Evolutionary conservation across 2,329 filamentous ascomycete genomes (phyloP), one percentile per base, ranked within the genome.

Genomic region (Hirsutella thompsonii): DNA sequence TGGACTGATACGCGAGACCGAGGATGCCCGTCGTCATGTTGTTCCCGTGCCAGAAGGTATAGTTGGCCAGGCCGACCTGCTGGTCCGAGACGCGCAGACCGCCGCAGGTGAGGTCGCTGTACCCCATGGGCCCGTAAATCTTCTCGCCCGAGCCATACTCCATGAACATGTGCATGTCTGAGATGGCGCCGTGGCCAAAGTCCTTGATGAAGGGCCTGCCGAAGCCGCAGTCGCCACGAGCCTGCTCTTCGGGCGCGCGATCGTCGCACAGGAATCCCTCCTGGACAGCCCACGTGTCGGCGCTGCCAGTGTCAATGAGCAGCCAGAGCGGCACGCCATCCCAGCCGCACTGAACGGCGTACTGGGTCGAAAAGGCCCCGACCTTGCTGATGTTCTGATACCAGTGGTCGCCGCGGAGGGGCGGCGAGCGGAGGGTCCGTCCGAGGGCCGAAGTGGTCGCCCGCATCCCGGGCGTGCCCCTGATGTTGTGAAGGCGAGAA

Each of bases 1-100:
- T 53, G 33, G 66, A 60, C 2, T 68, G 66, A 41, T 70, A 74
- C 0, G 67, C 69, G 43, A 74, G 59, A 0, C 70, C 70, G 18
- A 74, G 53, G 36, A 74, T 56, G 5, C 70, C 70, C 41, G 66
- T 67, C 20, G 70, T 73, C 35, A 64, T 48, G 51, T 72, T 72
- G 54, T 72, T 65, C 36, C 70, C 70, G 42, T 58, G 59, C 70
- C 70, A 74, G 50, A 62, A 63, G 2, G 69, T 70, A 42, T 55
- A 57, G 48, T 65, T 70, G 36, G 67, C 70, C 18, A 74, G 57
- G 11, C 63, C 68, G 36, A 72, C 60, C 48, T 69, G 63, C 52
- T 72, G 69, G 26, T 57, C 55, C 16, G 52, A 49, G 29, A 72
- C 68, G 0, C 52, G 56, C 23, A 73, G 49, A 8, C 66, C 67